Base-by-base conservation (phyloP, 129 eudicot genomes). In the Chrysanthemum lavandulifolium region DNA sequence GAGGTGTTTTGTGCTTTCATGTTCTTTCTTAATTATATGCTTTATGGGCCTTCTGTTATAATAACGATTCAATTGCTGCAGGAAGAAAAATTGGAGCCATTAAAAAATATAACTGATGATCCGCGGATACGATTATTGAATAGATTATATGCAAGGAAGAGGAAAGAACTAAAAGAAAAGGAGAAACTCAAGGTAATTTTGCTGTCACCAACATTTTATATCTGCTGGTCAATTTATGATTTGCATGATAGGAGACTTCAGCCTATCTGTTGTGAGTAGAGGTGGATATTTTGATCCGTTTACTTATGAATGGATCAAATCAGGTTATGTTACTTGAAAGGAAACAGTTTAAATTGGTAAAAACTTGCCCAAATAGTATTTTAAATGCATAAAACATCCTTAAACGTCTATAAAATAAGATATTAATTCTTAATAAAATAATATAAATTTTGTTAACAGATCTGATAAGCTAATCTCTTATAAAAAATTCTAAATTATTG, bases 1-100 rank as follows among this genome's bases (percentile, higher is more conserved):
- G 98, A 92, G 98, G 98, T 91, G 64, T 75, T 73, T 78, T 78
- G 71, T 70, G 80, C 79, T 85, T 88, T 74, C 88, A 25, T 61
- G 11, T 47, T 58, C 47, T 52, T 50, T 62, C 0, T 52, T 63
- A 23, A 54, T 64, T 18, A 59, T 33, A 54, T 65, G 27, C 61
- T 65, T 76, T 53, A 49, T 40, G 47, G 47, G 7, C 19, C 54
- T 65, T 63, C 71, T 72, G 55, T 76, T 29, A 48, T 77, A 62
- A 61, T 36, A 19, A 15, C 15, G 67, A 47, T 56, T 71, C 23
- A 63, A 51, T 60, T 83, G 74, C 60, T 60, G 19, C 89, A 92
- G 98, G 96, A 92, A 78, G 98, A 92, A 65, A 92, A 92, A 75
- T 65, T 92, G 84, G 98, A 89, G 87, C 98, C 98, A 19, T 75